Percentiles rank a stretch among this genome's conserved stretches.
Conservation (phyloP, 1,139 yeast species). For the Yamadazyma mexicana region DNA sequence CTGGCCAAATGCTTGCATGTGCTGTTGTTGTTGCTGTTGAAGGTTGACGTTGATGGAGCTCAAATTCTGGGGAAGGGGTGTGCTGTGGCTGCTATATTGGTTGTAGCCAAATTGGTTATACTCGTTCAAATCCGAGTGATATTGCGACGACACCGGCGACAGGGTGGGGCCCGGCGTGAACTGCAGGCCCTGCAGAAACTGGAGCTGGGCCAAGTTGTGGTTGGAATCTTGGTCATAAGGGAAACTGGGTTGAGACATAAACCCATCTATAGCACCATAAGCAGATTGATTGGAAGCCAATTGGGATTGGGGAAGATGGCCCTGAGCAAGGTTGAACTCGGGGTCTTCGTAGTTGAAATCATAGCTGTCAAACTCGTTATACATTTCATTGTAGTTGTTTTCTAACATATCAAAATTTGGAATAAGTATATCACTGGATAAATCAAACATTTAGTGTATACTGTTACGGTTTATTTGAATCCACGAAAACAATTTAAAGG, state of each 20-base stretch:
- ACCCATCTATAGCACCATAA: neutral
- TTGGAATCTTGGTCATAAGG: neutral
- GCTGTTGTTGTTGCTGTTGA: neutral
- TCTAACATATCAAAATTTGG: conserved; percentile 16
- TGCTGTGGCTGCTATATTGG: conserved; percentile 1
- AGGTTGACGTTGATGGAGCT: conserved; percentile 5
- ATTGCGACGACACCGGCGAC: conserved; percentile 1
- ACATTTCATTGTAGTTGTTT: conserved; percentile 12
- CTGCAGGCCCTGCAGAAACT: neutral
- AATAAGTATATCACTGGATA: conserved; percentile 14
- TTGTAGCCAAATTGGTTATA: neutral
- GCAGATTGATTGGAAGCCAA: too few relatives aligned
- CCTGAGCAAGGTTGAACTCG: conserved; percentile 2
- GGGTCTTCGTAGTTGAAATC: conserved; percentile 11
- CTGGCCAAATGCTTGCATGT: neutral
- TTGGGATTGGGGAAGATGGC: neutral
- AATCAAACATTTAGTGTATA: conserved; percentile 12
- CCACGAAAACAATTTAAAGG: neutral
- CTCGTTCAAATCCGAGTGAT: neutral
- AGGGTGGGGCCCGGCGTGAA: too few relatives aligned
- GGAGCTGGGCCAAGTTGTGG: neutral
- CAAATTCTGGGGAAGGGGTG: conserved; percentile 1
- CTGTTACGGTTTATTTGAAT: neutral
- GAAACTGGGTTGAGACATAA: neutral
- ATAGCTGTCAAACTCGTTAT: conserved; percentile 9